These are phyloP conservation scores for Peterozyma toletana DNA, from an alignment of 805 yeast genomes.

Conservation along the genomic window DNA sequence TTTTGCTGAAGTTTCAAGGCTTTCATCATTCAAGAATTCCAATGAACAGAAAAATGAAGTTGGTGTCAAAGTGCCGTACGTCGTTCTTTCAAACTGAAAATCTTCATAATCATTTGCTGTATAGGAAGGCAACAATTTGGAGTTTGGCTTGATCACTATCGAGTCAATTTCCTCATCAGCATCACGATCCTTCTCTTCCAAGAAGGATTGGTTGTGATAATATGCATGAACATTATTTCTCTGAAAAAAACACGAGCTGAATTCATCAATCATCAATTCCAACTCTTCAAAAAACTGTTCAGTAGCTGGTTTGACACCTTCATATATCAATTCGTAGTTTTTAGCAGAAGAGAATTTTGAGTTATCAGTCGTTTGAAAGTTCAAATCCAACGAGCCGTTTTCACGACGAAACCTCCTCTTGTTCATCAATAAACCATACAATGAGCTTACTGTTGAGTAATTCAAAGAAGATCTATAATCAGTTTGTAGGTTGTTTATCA, in stretches of 20 bases:
- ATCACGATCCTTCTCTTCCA: neutral
- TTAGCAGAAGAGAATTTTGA: neutral
- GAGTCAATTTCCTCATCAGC: neutral
- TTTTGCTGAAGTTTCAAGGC: slow-evolving; percentile 13
- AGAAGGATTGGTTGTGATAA: neutral
- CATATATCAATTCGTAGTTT: neutral
- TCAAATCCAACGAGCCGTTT: slow-evolving; percentile 3
- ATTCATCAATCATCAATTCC: slow-evolving; percentile 16
- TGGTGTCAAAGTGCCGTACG: neutral
- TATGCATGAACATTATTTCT: slow-evolving; percentile 14
- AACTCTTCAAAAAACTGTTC: slow-evolving; percentile 5
- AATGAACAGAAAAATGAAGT: neutral
- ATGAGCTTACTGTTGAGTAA: slow-evolving; percentile 1
- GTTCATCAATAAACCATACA: slow-evolving; percentile 17
- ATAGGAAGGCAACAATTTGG: slow-evolving; percentile 2
- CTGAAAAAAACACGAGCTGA: slow-evolving; percentile 19
- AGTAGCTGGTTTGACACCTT: neutral
- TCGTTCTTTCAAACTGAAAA: slow-evolving; percentile 9
- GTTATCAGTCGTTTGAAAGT: neutral
- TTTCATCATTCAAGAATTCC: slow-evolving; percentile 6
- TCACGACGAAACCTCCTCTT: slow-evolving; percentile 10
- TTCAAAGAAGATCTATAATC: neutral
- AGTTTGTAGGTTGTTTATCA: slow-evolving; percentile 14
- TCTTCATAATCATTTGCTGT: slow-evolving; percentile 15
- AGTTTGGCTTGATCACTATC: neutral